A percentile compares a stretch with the other conserved stretches of the same genome.
These are phyloP conservation scores for Talaromyces amestolkiae DNA, from an alignment of 2,329 filamentous ascomycete genomes.

Conservation along the genomic window DNA sequence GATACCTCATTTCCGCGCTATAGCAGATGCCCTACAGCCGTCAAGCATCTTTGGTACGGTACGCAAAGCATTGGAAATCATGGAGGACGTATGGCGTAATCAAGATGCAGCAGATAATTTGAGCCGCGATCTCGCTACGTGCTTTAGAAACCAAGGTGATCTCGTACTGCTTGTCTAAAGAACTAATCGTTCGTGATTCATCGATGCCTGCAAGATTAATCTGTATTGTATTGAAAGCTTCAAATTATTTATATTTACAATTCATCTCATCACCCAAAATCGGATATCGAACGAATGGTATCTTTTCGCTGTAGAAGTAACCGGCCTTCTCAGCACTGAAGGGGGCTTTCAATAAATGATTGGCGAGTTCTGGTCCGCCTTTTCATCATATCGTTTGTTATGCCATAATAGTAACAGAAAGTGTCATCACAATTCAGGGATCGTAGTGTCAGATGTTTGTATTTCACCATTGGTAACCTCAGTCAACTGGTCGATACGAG, in stretches of 20 bases:
- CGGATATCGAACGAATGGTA: neutral
- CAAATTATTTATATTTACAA: neutral
- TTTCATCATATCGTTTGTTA: neutral
- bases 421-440: neutral
- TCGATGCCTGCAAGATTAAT: neutral
- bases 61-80: conserved; percentile 34
- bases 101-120: conserved; percentile 2
- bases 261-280: neutral
- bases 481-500: neutral
- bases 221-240: neutral
- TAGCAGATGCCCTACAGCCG: conserved; percentile 24
- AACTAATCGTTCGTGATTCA: neutral
- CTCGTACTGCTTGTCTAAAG: conserved; percentile 15
- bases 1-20: conserved; percentile 25
- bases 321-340: neutral
- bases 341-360: neutral
- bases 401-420: neutral
- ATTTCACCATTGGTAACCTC: neutral
- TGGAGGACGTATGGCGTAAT: conserved; percentile 37
- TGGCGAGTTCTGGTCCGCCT: too few species aligned
- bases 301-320: neutral
- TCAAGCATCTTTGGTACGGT: conserved; percentile 27
- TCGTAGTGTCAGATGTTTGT: neutral
- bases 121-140: conserved; percentile 7
- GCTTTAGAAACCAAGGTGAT: conserved; percentile 8